These are phyloP conservation scores for Microdochium bolleyi DNA, from an alignment of 2,329 filamentous ascomycete genomes.

Conservation along the genomic window DNA sequence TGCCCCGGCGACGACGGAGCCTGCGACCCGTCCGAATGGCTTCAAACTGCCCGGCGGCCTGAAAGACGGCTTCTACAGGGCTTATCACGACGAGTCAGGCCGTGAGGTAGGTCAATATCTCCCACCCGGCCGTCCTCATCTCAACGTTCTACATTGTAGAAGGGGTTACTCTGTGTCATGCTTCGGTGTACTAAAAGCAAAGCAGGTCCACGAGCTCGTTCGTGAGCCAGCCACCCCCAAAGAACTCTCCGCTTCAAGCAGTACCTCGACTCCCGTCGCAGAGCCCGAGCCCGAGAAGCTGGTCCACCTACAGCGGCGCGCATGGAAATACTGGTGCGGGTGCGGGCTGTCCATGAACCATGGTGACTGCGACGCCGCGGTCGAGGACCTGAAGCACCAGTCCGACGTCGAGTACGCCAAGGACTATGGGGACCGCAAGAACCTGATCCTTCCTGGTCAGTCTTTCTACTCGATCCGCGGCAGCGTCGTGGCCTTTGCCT, in stretches of 20 bases:
- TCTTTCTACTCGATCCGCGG: background rate
- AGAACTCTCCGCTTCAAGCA: background rate
- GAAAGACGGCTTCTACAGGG: background rate
- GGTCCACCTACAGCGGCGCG: too few relatives aligned
- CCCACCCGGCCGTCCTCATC: too few relatives aligned
- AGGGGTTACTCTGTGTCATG: too few relatives aligned
- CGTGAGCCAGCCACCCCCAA: background rate
- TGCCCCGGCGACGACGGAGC: background rate
- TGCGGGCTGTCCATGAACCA: background rate
- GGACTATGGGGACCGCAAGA: background rate
- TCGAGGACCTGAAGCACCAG: background rate
- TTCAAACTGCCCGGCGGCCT: background rate
- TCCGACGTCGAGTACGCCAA: background rate
- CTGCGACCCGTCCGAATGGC: background rate
- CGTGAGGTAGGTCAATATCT: background rate
- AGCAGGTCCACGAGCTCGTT: background rate
- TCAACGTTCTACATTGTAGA: too few relatives aligned
- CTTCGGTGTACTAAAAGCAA: too few relatives aligned
- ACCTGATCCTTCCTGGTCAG: background rate
- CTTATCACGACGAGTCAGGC: background rate
- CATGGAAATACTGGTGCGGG: background rate
- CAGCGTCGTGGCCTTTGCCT: background rate
- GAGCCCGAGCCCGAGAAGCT: too few relatives aligned
- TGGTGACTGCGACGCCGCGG: background rate
- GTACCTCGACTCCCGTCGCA: background rate